phyloP scores from a whole-genome alignment of 139 green algal species.

The Coelastrella sp. region DNA sequence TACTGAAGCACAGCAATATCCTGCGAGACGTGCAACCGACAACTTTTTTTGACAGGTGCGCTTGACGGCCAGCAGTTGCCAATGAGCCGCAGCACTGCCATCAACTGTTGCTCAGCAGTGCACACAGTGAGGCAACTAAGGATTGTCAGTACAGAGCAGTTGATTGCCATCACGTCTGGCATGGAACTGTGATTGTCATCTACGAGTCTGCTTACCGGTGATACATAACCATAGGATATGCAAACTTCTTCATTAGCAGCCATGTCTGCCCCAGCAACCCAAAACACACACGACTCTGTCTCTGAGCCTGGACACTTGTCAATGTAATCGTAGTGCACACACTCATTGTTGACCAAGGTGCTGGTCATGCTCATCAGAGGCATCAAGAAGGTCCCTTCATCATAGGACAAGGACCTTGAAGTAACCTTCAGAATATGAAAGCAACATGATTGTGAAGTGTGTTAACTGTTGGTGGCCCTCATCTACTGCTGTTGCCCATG shows the following conservation, averaged over 20 bases:
- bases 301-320: background rate
- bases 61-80: background rate
- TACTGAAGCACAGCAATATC: background rate
- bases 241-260: background rate
- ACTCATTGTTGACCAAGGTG: background rate
- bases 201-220: background rate
- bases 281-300: conserved; percentile 4
- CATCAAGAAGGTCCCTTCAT: background rate
- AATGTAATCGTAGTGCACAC: background rate
- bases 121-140: too few relatives aligned
- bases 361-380: background rate
- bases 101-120: too few relatives aligned
- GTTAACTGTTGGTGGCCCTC: background rate
- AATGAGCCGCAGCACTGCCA: too few relatives aligned
- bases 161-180: too few relatives aligned
- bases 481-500: too few relatives aligned
- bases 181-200: too few relatives aligned
- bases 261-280: conserved; percentile 21
- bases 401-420: background rate
- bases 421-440: background rate
- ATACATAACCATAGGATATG: conserved; percentile 1
- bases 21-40: background rate
- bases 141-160: too few relatives aligned
- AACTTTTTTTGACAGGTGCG: too few relatives aligned
- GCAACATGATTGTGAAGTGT: background rate